Percentiles rank a stretch among this genome's conserved stretches.
phyloP scores from a whole-genome alignment of 495 filamentous ascomycete species.

The Delitschia confertaspora region DNA sequence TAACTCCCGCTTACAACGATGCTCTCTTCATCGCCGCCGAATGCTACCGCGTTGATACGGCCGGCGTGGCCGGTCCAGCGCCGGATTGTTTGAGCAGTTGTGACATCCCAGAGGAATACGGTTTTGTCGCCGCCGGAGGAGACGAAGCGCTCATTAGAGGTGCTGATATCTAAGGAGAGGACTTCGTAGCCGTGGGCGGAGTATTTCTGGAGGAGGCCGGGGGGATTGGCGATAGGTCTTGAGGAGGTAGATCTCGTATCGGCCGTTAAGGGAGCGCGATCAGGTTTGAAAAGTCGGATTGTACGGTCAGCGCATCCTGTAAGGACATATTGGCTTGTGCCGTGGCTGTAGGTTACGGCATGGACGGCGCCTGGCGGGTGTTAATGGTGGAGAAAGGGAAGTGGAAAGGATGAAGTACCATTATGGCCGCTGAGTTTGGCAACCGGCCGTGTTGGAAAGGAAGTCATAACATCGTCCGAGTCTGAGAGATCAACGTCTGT shows the following conservation, averaged over 20 bases:
- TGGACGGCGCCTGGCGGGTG: conserved; percentile 55
- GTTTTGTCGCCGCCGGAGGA: conserved; percentile 78
- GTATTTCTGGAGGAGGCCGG: conserved; percentile 70
- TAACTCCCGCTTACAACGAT: conserved; percentile 68
- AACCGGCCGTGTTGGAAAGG: conserved; percentile 33
- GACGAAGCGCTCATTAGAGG: conserved; percentile 71
- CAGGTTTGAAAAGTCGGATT: conserved; percentile 68
- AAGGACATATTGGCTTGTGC: conserved; percentile 65
- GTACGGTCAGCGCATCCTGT: conserved; percentile 79
- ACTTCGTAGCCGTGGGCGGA: conserved; percentile 84
- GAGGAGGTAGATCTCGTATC: conserved; percentile 35
- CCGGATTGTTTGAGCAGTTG: conserved; percentile 60
- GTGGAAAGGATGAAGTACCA: no score
- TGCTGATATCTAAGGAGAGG: conserved; percentile 64
- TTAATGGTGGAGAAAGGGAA: background rate
- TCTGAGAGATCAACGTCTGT: background rate
- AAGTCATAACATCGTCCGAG: conserved; percentile 17
- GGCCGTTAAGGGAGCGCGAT: conserved; percentile 35
- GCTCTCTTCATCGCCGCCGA: conserved; percentile 60
- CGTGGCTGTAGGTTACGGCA: conserved; percentile 60
- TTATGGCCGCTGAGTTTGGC: conserved; percentile 31
- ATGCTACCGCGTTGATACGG: conserved; percentile 66
- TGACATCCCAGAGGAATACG: conserved; percentile 92
- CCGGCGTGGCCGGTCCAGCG: conserved; percentile 57
- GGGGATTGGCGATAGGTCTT: conserved; percentile 24